phyloP scores from a whole-genome alignment of 2,329 filamentous ascomycete species.

The Raffaelea arxii region DNA sequence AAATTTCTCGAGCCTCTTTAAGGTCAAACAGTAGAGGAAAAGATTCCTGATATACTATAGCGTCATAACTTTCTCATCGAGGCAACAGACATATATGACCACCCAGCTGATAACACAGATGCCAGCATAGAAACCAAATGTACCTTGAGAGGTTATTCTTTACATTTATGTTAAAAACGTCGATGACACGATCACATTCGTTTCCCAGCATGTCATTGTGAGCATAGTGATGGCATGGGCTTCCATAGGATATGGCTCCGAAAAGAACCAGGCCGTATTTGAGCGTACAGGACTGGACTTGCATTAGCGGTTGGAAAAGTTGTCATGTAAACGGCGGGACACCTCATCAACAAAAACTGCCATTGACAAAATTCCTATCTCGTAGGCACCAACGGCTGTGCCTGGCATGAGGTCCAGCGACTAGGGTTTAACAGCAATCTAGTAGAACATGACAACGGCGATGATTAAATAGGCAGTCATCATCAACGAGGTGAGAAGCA shows the following conservation, averaged over 20 bases:
- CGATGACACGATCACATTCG: constrained; percentile 3
- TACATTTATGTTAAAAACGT: constrained; percentile 3
- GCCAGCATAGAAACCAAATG: constrained; percentile 3
- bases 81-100: constrained; percentile 1
- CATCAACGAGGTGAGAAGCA: constrained; percentile 38
- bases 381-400: background rate
- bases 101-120: background rate
- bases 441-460: constrained; percentile 1
- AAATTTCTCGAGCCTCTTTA: background rate
- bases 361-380: constrained; percentile 1
- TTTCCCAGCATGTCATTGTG: background rate
- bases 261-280: constrained; percentile 4
- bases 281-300: no score
- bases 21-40: constrained; percentile 2
- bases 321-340: constrained; percentile 1
- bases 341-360: background rate
- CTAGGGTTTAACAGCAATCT: background rate
- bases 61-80: background rate
- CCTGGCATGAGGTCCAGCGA: background rate
- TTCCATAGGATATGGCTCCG: constrained; percentile 3
- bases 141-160: background rate
- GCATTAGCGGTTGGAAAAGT: background rate
- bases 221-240: constrained; percentile 1
- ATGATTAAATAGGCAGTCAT: background rate
- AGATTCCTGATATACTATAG: background rate